Evolutionary conservation across 2,329 filamentous ascomycete species (phyloP).

Genomic region (Neoscytalidium dimidiatum): DNA sequence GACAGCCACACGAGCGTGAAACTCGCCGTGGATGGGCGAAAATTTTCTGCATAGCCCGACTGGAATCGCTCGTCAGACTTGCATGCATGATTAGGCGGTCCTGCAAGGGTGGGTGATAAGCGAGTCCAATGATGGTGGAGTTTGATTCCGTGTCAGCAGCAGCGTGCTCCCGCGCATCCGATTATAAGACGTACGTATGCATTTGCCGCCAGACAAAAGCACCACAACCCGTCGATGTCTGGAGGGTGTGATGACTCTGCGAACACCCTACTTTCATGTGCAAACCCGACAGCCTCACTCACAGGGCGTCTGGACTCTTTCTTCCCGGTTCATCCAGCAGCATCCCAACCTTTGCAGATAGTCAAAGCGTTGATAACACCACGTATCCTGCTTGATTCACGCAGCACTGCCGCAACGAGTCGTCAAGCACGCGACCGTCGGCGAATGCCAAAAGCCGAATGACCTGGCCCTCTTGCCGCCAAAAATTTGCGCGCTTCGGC

Average conservation of each 20-base stretch:
- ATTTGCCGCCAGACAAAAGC: background rate
- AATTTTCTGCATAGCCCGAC: constrained; percentile 7
- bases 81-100: constrained; percentile 14
- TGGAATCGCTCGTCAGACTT: constrained; percentile 11
- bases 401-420: constrained; percentile 17
- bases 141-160: constrained; percentile 2
- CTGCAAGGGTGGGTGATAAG: background rate
- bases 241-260: background rate
- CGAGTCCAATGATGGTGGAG: background rate
- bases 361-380: background rate
- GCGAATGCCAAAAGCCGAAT: constrained; percentile 15
- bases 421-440: constrained; percentile 13
- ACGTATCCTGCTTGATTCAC: constrained; percentile 18
- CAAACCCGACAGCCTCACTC: background rate
- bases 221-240: background rate
- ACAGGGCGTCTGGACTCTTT: background rate
- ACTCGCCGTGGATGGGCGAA: background rate
- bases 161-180: background rate
- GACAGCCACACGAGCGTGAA: constrained; percentile 6
- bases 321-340: too few relatives aligned
- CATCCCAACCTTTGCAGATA: background rate
- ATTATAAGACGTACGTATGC: background rate
- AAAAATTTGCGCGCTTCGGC: background rate
- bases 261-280: background rate
- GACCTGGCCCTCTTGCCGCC: constrained; percentile 9